Conservation (phyloP, 352 stramenopile genomes). For the Elongisporangium undulatum region DNA sequence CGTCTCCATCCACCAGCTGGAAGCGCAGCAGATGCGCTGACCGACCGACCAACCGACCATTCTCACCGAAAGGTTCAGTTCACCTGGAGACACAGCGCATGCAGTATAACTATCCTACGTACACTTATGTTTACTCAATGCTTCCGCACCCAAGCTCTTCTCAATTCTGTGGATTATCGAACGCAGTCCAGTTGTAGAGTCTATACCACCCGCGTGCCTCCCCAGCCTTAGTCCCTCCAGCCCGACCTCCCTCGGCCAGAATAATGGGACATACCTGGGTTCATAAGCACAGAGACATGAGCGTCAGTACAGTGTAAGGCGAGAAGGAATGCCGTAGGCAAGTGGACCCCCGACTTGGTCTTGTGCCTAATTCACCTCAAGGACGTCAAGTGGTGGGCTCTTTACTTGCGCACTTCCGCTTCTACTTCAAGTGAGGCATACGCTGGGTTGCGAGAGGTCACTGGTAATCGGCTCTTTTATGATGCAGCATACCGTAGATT, state of each 20-base stretch:
- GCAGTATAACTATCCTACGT: constrained; percentile 1
- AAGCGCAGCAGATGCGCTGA: constrained; percentile 65
- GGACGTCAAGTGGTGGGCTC: background rate
- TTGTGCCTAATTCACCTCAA: background rate
- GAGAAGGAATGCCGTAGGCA: background rate
- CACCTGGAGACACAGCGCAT: background rate
- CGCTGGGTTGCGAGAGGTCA: background rate
- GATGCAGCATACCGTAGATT: background rate
- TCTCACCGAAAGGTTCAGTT: background rate
- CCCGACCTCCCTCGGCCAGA: background rate
- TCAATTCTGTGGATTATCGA: background rate
- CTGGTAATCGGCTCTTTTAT: too few species aligned
- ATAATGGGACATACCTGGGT: background rate
- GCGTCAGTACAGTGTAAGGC: background rate
- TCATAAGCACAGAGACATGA: background rate
- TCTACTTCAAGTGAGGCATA: too few species aligned
- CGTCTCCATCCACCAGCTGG: constrained; percentile 65
- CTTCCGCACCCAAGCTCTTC: background rate
- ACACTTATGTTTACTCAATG: constrained; percentile 4
- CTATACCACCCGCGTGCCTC: too few species aligned
- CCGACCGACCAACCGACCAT: background rate
- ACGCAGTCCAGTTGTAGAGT: background rate
- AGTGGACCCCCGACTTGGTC: background rate
- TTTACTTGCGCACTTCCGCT: background rate
- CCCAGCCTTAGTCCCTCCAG: too few species aligned